phyloP scores from a whole-genome alignment of 257 asterid species.

The Misopates orontium region DNA sequence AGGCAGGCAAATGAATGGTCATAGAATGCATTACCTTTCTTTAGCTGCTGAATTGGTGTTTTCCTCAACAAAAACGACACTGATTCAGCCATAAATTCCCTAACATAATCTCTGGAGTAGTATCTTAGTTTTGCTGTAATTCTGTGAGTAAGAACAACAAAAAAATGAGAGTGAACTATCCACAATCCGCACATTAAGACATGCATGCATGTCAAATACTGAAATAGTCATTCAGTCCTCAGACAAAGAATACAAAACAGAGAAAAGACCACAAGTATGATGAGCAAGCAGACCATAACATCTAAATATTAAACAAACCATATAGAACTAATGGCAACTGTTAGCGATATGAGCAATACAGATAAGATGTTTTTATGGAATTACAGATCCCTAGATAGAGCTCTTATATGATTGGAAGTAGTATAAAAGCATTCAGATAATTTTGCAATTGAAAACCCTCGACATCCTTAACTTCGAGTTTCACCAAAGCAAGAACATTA shows the following conservation, averaged over 20 bases:
- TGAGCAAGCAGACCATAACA: background rate
- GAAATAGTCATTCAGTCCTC: background rate
- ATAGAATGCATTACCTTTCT: constrained; percentile 53
- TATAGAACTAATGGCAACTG: background rate
- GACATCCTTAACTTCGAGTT: constrained; percentile 6
- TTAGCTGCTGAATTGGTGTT: constrained; percentile 57
- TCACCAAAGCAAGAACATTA: constrained; percentile 19
- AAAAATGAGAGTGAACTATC: background rate
- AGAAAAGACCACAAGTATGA: constrained; percentile 7
- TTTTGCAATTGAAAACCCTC: constrained; percentile 13
- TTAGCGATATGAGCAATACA: too few relatives aligned
- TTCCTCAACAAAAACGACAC: constrained; percentile 78
- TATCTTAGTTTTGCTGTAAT: constrained; percentile 67
- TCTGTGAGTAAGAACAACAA: constrained; percentile 44
- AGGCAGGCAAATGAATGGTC: constrained; percentile 7
- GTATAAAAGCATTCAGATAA: constrained; percentile 4
- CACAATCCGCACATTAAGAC: constrained; percentile 11
- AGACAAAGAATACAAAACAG: constrained; percentile 6
- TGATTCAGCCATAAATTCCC: constrained; percentile 84
- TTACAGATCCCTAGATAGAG: background rate
- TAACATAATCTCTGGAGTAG: constrained; percentile 70
- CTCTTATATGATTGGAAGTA: background rate
- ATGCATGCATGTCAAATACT: constrained; percentile 3
- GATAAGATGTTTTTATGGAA: too few relatives aligned
- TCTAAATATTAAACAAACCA: constrained; percentile 14